Conservation (phyloP, 768 basidiomycete species). For the Nevesoporus exiguus region DNA sequence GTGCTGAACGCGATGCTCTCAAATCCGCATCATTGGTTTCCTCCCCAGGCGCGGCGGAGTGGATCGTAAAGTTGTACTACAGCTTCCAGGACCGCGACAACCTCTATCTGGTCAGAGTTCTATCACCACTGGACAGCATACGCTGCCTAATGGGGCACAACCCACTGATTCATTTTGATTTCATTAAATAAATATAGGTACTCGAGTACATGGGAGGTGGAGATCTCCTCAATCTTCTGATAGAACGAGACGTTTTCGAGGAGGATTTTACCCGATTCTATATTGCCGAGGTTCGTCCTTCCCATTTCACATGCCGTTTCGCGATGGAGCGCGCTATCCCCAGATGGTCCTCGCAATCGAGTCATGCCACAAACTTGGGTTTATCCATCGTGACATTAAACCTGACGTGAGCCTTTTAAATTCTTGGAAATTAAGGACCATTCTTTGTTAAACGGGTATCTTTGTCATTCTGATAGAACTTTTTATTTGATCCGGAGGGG, state of each 20-base stretch:
- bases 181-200: constrained; percentile 57
- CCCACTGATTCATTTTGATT: constrained; percentile 53
- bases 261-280: constrained; percentile 93
- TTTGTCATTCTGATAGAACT: constrained; percentile 60
- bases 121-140: constrained; percentile 28
- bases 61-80: constrained; percentile 93
- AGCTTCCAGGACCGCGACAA: constrained; percentile 95
- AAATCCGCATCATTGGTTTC: constrained; percentile 83
- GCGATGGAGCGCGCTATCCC: constrained; percentile 27
- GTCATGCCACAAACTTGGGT: constrained; percentile 90
- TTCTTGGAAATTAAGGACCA: constrained; percentile 29
- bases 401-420: constrained; percentile 63
- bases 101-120: constrained; percentile 78
- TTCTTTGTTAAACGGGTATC: constrained; percentile 23
- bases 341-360: constrained; percentile 95
- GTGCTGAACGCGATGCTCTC: constrained; percentile 91
- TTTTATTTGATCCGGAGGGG: constrained; percentile 89
- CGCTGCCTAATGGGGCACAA: constrained; percentile 26
- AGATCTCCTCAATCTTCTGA: constrained; percentile 92
- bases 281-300: constrained; percentile 72
- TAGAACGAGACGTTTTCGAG: constrained; percentile 87
- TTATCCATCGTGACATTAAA: constrained; percentile 98
- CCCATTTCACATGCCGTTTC: constrained; percentile 18
- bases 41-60: constrained; percentile 74
- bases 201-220: constrained; percentile 96